Evolutionary conservation across 257 asterid genomes (phyloP).

Genomic region (Fraxinus pennsylvanica): DNA sequence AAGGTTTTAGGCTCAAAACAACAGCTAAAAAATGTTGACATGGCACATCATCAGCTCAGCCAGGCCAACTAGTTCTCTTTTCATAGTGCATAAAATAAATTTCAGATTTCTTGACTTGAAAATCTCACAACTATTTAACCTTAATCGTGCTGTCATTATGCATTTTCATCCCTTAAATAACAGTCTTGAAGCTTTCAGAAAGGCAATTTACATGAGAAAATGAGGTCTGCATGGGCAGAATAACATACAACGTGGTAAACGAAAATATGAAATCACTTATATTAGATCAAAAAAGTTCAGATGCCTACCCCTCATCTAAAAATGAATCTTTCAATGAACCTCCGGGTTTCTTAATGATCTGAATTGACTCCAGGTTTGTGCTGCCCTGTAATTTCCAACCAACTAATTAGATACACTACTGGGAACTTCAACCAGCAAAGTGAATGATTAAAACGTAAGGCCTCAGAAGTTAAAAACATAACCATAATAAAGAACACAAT

Average conservation of each 20-base stretch:
- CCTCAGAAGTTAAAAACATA: background rate
- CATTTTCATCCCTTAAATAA: background rate
- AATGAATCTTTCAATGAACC: conserved; percentile 86
- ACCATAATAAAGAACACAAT: background rate
- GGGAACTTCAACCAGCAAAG: background rate
- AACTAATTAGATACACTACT: conserved; percentile 12
- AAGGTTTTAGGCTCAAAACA: background rate
- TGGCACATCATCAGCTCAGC: background rate
- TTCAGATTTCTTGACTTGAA: background rate
- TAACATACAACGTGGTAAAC: background rate
- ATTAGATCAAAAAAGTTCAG: background rate
- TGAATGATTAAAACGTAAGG: background rate
- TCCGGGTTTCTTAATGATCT: conserved; percentile 91
- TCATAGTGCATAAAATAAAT: background rate
- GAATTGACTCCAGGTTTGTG: conserved; percentile 87
- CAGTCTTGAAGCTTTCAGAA: background rate
- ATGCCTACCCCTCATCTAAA: conserved; percentile 78
- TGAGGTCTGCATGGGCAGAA: background rate
- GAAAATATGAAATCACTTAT: background rate
- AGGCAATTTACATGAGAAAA: background rate
- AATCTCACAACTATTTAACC: background rate
- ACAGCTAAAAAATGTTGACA: background rate
- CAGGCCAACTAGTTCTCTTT: background rate
- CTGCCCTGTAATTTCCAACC: conserved; percentile 66
- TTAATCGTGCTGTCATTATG: background rate